Base-by-base conservation (phyloP, 2,329 filamentous ascomycete genomes). In the Aureobasidium subglaciale region DNA sequence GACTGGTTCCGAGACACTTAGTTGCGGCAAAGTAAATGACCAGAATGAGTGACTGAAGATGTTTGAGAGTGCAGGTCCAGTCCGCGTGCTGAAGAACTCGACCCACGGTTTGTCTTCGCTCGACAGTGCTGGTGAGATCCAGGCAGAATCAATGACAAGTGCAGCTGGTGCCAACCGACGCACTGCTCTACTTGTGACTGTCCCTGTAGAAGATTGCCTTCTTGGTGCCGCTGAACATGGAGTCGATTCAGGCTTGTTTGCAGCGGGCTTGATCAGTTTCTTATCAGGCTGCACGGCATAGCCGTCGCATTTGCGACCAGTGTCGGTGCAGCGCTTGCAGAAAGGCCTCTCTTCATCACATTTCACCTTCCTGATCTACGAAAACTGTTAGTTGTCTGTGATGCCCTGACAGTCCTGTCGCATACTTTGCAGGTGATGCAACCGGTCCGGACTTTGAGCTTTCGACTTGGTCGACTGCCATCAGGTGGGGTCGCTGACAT, bases 271-370 rank as follows among this genome's bases (percentile, higher is more conserved):
- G 30, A 41, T 20, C 16, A n/a, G 4, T 16, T 52, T 22, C 22
- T 18, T 41, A 20, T 30, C 32, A 24, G 43, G 52, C 37, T 56
- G 57, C 11, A 54, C 38, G 18, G 58, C 61, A 54, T 83, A 82
- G 57, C 80, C 80, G 63, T 83, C 80, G 62, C 80, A 83, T 60
- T 73, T 75, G 52, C 80, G 73, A 11, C 80, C 78, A 3, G 79
- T 81, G 56, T 75, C 78, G 30, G 72, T 73, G 62, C 80, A 83
- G 56, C 78, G 75, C 32, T 73, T 65, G 60, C 80, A 83, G 35
- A 65, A 68, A 1, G 79, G 79, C 56, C 77, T 80, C 16, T 66
- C 68, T 66, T 82, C 79, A 59, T 81, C 79, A 63, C 79, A 83
- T 64, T 82, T 82, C 53, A 82, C 75, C 56, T 78, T 77, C 49